These are phyloP conservation scores for Amanita rubescens DNA, from an alignment of 768 basidiomycete species.

Conservation along the genomic window DNA sequence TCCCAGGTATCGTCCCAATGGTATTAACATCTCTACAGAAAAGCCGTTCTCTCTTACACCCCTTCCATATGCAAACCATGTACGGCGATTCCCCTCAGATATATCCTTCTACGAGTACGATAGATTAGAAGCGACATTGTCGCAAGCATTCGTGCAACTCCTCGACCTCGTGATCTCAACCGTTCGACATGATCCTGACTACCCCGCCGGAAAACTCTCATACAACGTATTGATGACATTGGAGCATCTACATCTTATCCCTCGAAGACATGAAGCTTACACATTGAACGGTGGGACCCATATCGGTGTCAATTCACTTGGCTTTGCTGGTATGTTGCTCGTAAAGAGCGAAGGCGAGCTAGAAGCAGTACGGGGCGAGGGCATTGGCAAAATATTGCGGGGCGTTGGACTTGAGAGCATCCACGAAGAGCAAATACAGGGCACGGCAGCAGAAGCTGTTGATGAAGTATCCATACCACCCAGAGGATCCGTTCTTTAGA, in stretches of 20 bases:
- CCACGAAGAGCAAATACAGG: constrained; percentile 57
- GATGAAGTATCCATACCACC: constrained; percentile 6
- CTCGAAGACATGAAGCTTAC: constrained; percentile 62
- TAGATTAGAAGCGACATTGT: constrained; percentile 44
- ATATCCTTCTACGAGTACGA: constrained; percentile 29
- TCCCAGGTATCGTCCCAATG: background rate
- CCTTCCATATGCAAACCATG: constrained; percentile 78
- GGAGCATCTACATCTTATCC: constrained; percentile 82
- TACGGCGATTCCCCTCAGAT: constrained; percentile 50
- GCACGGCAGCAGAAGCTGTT: constrained; percentile 23
- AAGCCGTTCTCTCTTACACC: constrained; percentile 61
- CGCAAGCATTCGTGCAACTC: constrained; percentile 59
- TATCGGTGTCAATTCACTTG: constrained; percentile 78
- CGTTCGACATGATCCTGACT: constrained; percentile 56
- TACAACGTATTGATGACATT: constrained; percentile 81
- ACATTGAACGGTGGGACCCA: constrained; percentile 45
- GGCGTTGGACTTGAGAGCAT: constrained; percentile 61
- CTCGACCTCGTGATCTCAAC: constrained; percentile 74
- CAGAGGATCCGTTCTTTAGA: constrained; percentile 6
- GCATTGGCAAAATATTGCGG: constrained; percentile 53
- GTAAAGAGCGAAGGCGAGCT: constrained; percentile 79
- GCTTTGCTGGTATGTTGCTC: constrained; percentile 84
- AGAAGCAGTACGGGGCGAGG: constrained; percentile 56
- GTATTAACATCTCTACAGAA: constrained; percentile 31
- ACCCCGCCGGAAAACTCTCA: constrained; percentile 59